Base-by-base conservation (phyloP, 148 eudicot species). In the Rhododendron molle region DNA sequence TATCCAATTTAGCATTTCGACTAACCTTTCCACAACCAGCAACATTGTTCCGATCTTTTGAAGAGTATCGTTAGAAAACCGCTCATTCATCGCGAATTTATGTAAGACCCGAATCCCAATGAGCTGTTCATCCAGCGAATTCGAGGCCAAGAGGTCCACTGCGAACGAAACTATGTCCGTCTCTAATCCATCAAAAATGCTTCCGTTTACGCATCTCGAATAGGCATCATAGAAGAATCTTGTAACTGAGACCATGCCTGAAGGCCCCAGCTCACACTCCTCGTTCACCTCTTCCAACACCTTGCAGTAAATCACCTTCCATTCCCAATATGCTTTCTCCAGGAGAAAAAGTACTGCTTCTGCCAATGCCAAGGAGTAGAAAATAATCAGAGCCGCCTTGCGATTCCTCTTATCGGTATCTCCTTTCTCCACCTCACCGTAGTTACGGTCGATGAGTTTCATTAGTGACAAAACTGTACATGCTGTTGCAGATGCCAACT, bases 151-250 rank as follows among this genome's bases (percentile, higher is more conserved):
- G 21, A 94, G 93, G 34, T 96, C 98, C 90, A 94, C 92, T 3
- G 94, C 91, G 62, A 92, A 94, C 20, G 95, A 93, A 60, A 96
- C 98, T 93, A 96, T 94, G 72, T 96, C 98, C 96, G 92, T 96
- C 86, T 94, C 90, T 62, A 96, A 38, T 6, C 98, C 98, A 83
- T 96, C 94, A 20, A 96, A 96, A 16, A 96, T 85, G 87, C 96
- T 96, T 82, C 95, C 96, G 47, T 92, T 87, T 2, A 96, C 89
- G 56, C 98, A 91, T 80, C 87, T 94, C 21, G 98, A 94, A 82
- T 96, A 96, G 0, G 36, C 36, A 26, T 69, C 36, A 12, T 69
- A 76, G 23, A 30, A 40, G 88, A 96, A 96, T 52, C 99, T 87
- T 81, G 86, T 88, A 20, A 92, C 89, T 5, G 98, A 87, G 50